phyloP scores from a whole-genome alignment of 805 yeast genomes.

The Wickerhamiella occidentalis region DNA sequence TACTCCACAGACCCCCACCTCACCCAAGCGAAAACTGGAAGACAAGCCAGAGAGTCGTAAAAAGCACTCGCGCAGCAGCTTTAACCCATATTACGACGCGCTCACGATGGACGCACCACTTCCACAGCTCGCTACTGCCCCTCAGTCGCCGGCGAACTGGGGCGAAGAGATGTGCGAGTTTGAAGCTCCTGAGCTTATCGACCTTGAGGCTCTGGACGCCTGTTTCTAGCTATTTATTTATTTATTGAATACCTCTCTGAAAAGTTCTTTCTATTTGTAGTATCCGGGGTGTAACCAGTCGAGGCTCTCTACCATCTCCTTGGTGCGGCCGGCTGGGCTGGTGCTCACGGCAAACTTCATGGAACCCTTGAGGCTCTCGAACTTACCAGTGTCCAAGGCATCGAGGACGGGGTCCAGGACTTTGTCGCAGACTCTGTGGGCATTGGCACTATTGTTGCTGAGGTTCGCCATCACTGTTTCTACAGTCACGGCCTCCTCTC shows the following conservation, averaged over 20 bases:
- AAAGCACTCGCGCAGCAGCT: background rate
- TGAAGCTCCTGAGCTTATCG: slow-evolving; percentile 23
- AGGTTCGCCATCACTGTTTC: slow-evolving; percentile 89
- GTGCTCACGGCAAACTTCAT: slow-evolving; percentile 80
- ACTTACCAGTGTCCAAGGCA: slow-evolving; percentile 42
- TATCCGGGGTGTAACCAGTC: slow-evolving; percentile 80
- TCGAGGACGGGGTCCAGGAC: slow-evolving; percentile 56
- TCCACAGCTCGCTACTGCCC: slow-evolving; percentile 13
- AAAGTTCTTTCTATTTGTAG: slow-evolving; percentile 4
- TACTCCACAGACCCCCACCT: slow-evolving; percentile 1
- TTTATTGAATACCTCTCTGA: slow-evolving; percentile 10
- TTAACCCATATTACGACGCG: slow-evolving; percentile 24
- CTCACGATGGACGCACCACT: slow-evolving; percentile 15
- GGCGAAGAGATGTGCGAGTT: slow-evolving; percentile 13
- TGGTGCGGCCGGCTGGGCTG: slow-evolving; percentile 55
- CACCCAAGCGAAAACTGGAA: slow-evolving; percentile 9
- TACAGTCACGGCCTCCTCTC: slow-evolving; percentile 95
- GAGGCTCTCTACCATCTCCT: slow-evolving; percentile 64
- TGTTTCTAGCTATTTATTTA: slow-evolving; percentile 13
- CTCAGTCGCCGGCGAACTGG: slow-evolving; percentile 13
- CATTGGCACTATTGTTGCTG: slow-evolving; percentile 76
- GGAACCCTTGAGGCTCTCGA: slow-evolving; percentile 55
- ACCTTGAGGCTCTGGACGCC: slow-evolving; percentile 23
- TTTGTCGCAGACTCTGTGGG: slow-evolving; percentile 60
- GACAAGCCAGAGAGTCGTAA: slow-evolving; percentile 4